Conservation (phyloP, 306 rosid species). For the Castanopsis chinensis region DNA sequence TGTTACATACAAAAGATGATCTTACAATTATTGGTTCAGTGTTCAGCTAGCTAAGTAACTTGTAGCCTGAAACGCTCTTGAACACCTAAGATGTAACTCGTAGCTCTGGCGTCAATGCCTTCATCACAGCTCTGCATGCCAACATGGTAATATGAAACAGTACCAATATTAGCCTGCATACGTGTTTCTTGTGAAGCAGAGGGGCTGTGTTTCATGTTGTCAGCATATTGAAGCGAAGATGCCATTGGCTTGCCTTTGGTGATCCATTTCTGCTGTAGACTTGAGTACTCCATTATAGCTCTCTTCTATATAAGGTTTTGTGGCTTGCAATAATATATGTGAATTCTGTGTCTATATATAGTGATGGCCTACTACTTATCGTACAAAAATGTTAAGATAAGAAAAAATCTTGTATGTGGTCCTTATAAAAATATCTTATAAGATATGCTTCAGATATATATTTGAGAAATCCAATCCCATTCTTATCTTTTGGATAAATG, state of each 20-base stretch:
- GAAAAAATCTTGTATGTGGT: not conserved
- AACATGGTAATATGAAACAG: not conserved
- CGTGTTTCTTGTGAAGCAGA: not conserved
- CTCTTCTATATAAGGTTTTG: not conserved
- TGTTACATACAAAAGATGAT: too few relatives aligned
- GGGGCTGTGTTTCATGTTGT: not conserved
- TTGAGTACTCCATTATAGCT: not conserved
- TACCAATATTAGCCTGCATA: too few relatives aligned
- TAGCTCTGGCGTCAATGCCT: slow-evolving; percentile 23
- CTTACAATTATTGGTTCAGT: too few relatives aligned
- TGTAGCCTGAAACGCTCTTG: slow-evolving; percentile 14
- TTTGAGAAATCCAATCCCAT: too few relatives aligned
- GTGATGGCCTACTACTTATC: not conserved
- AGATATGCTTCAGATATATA: too few relatives aligned
- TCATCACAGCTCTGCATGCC: not conserved
- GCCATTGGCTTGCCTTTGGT: not conserved
- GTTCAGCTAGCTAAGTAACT: too few relatives aligned
- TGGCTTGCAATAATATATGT: not conserved
- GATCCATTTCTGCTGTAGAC: not conserved
- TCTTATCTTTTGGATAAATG: too few relatives aligned
- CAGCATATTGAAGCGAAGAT: not conserved
- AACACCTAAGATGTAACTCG: slow-evolving; percentile 16
- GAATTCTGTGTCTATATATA: not conserved
- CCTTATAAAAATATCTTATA: too few relatives aligned
- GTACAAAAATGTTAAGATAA: not conserved